Conservation (phyloP, 257 asterid genomes). For the Eustoma russellianum region DNA sequence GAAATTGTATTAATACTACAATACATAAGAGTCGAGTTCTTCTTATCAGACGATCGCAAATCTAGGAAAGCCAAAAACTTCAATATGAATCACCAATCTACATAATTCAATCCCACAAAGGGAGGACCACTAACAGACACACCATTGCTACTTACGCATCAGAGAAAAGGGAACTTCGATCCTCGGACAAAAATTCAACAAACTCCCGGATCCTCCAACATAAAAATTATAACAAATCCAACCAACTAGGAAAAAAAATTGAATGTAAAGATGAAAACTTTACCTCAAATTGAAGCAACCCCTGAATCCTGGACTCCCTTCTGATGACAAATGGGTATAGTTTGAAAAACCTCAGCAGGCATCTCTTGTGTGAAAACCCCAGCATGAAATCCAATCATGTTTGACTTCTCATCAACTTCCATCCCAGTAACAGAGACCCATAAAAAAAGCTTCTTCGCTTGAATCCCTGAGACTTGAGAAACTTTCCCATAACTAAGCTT, state of each 20-base stretch:
- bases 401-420: constrained; percentile 32
- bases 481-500: constrained; percentile 49
- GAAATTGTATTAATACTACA: too few relatives aligned
- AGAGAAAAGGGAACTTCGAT: too few relatives aligned
- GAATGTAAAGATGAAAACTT: constrained; percentile 2
- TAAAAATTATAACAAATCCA: background rate
- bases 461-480: constrained; percentile 57
- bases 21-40: too few relatives aligned
- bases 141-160: too few relatives aligned
- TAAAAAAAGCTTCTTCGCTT: constrained; percentile 47
- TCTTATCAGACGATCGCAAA: too few relatives aligned
- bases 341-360: constrained; percentile 45
- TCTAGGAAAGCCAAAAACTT: too few relatives aligned
- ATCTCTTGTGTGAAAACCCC: constrained; percentile 43
- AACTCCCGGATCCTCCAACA: too few relatives aligned
- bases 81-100: too few relatives aligned
- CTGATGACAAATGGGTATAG: constrained; percentile 35
- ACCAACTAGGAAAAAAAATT: background rate
- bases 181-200: too few relatives aligned
- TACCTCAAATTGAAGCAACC: constrained; percentile 37
- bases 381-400: constrained; percentile 44
- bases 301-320: constrained; percentile 20
- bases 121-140: too few relatives aligned
- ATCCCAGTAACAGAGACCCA: constrained; percentile 64
- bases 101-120: too few relatives aligned